phyloP scores from a whole-genome alignment of 495 filamentous ascomycete genomes.

The Sphaerosporella brunnea region DNA sequence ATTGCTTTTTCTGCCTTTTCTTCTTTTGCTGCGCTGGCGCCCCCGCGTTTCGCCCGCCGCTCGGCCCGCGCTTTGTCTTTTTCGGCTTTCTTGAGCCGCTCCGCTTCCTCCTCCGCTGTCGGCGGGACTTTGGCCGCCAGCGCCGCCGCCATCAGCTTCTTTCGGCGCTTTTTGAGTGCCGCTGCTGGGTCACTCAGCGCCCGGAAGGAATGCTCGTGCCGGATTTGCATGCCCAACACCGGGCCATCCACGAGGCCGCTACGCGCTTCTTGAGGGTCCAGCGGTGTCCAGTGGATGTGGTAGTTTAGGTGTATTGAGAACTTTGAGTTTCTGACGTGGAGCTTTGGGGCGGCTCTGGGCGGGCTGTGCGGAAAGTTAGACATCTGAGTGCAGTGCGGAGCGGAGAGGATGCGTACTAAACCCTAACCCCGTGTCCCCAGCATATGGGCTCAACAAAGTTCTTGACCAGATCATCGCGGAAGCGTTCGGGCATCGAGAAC shows the following conservation, averaged over 20 bases:
- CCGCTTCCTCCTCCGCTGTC: constrained; percentile 4
- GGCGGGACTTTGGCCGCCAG: background rate
- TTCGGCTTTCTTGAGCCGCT: constrained; percentile 1
- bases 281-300: constrained; percentile 21
- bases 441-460: constrained; percentile 27
- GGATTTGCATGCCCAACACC: constrained; percentile 23
- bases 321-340: constrained; percentile 20
- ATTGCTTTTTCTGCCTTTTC: constrained; percentile 6
- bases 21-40: constrained; percentile 4
- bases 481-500: constrained; percentile 24
- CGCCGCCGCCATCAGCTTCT: constrained; percentile 5
- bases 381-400: background rate
- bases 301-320: constrained; percentile 23
- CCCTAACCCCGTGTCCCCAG: constrained; percentile 25
- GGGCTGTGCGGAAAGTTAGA: constrained; percentile 8
- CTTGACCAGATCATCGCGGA: constrained; percentile 25
- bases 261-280: constrained; percentile 21
- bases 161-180: constrained; percentile 6
- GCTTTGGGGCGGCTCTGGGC: constrained; percentile 20
- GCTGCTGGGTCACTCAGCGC: constrained; percentile 9
- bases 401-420: constrained; percentile 16
- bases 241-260: constrained; percentile 23
- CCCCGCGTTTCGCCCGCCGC: background rate
- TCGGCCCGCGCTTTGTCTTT: constrained; percentile 3
- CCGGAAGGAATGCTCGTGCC: constrained; percentile 22